phyloP scores from a whole-genome alignment of 345 rosid species.

The Populus tremula region DNA sequence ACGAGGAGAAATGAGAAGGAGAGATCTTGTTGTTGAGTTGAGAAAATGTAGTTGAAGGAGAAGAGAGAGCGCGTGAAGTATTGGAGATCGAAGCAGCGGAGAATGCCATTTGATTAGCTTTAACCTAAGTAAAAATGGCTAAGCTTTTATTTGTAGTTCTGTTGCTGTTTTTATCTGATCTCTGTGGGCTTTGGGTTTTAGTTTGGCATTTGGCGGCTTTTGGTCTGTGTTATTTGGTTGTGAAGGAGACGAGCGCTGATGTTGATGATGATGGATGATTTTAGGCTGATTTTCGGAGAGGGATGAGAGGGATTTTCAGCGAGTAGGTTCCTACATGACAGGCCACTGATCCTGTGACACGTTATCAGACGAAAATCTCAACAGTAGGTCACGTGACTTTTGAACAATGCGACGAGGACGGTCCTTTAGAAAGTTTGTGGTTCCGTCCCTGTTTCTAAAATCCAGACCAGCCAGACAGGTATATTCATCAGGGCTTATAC shows the following conservation, averaged over 20 bases:
- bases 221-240: neutral
- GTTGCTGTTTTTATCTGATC: no score
- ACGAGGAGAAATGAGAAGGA: conserved; percentile 20
- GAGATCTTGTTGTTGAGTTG: conserved; percentile 9
- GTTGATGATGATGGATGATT: neutral
- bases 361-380: no score
- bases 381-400: no score
- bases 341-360: no score
- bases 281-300: no score
- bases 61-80: conserved; percentile 15
- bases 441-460: no score
- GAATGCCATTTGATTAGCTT: conserved; percentile 27
- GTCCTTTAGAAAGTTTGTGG: no score
- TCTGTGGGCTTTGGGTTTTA: neutral
- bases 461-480: no score
- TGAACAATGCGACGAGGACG: no score
- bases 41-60: conserved; percentile 1
- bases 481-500: no score
- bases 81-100: conserved; percentile 27
- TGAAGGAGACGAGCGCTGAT: neutral
- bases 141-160: neutral
- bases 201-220: neutral
- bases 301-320: no score
- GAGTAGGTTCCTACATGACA: no score
- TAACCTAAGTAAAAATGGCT: neutral